Conservation (phyloP, 768 basidiomycete genomes). For the Zangia roseola region DNA sequence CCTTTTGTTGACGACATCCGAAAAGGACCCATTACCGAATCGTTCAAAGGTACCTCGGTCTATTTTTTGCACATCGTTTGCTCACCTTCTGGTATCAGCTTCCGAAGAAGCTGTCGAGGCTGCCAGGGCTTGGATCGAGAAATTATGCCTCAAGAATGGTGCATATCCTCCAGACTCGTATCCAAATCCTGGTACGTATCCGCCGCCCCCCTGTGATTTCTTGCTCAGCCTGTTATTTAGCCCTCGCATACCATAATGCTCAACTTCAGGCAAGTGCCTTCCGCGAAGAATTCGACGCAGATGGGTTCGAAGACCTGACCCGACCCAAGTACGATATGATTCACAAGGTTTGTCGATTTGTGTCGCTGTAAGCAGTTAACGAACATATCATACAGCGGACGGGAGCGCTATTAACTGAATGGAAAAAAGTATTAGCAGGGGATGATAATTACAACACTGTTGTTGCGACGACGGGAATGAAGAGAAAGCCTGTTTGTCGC, state of each 20-base stretch:
- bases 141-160: constrained; percentile 74
- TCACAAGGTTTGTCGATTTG: constrained; percentile 56
- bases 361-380: background rate
- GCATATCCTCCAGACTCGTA: constrained; percentile 86
- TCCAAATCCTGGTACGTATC: constrained; percentile 80
- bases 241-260: constrained; percentile 84
- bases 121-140: constrained; percentile 74
- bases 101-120: constrained; percentile 63
- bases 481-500: constrained; percentile 68
- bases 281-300: constrained; percentile 80
- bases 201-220: background rate
- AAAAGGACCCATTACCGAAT: constrained; percentile 65
- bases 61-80: background rate
- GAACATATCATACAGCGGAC: constrained; percentile 47
- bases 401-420: constrained; percentile 63
- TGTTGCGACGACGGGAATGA: constrained; percentile 48
- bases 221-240: constrained; percentile 1
- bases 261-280: constrained; percentile 93
- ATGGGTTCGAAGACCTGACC: constrained; percentile 80
- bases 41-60: constrained; percentile 51
- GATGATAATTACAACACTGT: constrained; percentile 65
- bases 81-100: constrained; percentile 43
- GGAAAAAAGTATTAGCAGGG: constrained; percentile 61
- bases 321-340: constrained; percentile 75
- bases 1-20: constrained; percentile 96